Percentiles rank a stretch among this genome's conserved stretches.
Evolutionary conservation across 352 stramenopile species (phyloP).

Genomic region (Blastocystis sp.): DNA sequence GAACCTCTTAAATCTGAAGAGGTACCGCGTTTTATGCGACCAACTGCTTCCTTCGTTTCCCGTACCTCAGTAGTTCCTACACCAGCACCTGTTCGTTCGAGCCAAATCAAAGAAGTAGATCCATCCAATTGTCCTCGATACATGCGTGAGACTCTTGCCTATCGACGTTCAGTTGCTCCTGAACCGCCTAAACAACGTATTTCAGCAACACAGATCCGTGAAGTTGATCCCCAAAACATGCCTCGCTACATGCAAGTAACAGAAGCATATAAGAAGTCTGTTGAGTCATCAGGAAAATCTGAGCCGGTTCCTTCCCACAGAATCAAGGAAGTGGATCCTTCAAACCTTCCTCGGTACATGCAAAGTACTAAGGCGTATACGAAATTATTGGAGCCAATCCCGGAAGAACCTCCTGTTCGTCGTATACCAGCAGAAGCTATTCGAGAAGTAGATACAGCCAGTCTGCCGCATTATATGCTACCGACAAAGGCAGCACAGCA

Average conservation of each 20-base stretch:
- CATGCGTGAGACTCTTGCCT: constrained; percentile 22
- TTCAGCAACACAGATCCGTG: constrained; percentile 21
- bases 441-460: neutral
- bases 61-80: neutral
- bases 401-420: neutral
- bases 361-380: constrained; percentile 11
- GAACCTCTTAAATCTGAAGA: neutral
- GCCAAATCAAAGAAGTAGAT: constrained; percentile 36
- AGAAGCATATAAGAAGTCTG: neutral
- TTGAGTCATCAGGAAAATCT: neutral
- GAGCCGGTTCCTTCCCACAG: neutral
- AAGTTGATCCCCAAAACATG: constrained; percentile 36
- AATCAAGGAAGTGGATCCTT: constrained; percentile 25
- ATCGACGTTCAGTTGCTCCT: neutral
- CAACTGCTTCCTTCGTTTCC: neutral
- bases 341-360: constrained; percentile 39
- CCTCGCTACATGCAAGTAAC: constrained; percentile 45
- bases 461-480: constrained; percentile 46
- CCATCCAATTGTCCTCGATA: constrained; percentile 11
- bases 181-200: neutral
- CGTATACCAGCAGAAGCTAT: neutral
- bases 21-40: constrained; percentile 26
- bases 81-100: neutral
- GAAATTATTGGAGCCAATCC: neutral
- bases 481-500: neutral